Base-by-base conservation (phyloP, 2,329 filamentous ascomycete species). In the Tolypocladium tropicale region DNA sequence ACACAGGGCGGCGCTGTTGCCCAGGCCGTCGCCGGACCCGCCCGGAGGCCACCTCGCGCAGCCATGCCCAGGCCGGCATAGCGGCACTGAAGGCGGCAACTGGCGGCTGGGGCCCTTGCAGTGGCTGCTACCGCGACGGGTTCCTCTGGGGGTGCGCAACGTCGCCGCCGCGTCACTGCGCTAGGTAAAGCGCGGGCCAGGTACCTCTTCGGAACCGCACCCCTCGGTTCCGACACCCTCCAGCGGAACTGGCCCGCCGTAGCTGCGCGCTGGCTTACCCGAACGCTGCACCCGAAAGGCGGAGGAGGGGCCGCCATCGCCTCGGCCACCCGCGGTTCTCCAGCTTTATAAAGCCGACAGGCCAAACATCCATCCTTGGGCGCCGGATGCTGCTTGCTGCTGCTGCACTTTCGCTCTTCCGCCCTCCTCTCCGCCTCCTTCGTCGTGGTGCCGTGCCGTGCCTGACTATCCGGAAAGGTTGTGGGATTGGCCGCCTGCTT, bases 281-380 rank as follows among this genome's bases (percentile, higher is more conserved):
- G 51, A 53, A 33, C 37, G 23, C 51, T 28, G n/a, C 48, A 55
- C 7, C 54, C 54, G 54, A 52, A 52, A 34, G 55, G 52, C 36
- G 52, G 43, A 50, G 36, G 52, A 50, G 54, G 28, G 56, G 55
- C 51, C 50, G 51, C 53, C 41, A 4, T 46, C 11, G 18, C 33
- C 16, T 55, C 53, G 53, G 52, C 55, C 55, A 54, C 23, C 52
- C 55, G 52, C 55, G 52, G 52, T 52, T 53, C 36, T 53, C 25
- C 9, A 36, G 12, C 14, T 46, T 53, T 43, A 55, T 56, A 56
- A 53, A 49, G 50, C 50, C 50, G 54, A 32, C 54, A 50, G 30
- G n/a, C 49, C 53, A 21, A 25, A 28, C 46, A 25, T 30, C 21
- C 46, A 25, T 30, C 21, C 36, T 34, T 14, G 9, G 16, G 33